Conservation (phyloP, 805 yeast species). For the Pichia paraexigua region DNA sequence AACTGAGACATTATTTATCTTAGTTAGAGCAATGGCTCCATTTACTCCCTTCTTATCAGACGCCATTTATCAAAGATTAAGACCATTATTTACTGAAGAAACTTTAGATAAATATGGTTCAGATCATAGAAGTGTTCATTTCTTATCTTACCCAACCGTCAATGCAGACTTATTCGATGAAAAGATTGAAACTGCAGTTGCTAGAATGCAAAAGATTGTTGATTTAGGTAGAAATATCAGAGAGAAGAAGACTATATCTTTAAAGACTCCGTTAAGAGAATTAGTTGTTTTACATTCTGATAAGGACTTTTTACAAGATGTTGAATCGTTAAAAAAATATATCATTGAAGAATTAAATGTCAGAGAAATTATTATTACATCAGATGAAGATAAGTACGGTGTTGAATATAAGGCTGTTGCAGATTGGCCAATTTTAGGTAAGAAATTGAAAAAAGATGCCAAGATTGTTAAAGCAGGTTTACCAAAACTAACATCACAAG, state of each 20-base stretch:
- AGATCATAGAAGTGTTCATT: constrained; percentile 84
- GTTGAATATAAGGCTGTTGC: constrained; percentile 93
- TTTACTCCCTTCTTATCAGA: constrained; percentile 96
- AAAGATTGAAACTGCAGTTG: constrained; percentile 77
- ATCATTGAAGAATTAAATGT: constrained; percentile 88
- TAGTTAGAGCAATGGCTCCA: constrained; percentile 96
- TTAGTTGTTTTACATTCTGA: constrained; percentile 83
- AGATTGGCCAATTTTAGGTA: constrained; percentile 98
- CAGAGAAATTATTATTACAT: constrained; percentile 77
- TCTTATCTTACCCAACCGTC: constrained; percentile 81
- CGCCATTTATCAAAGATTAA: constrained; percentile 72
- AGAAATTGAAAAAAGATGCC: constrained; percentile 90
- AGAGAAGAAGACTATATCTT: constrained; percentile 88
- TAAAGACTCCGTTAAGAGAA: constrained; percentile 89
- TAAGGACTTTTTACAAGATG: constrained; percentile 61
- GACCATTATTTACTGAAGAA: constrained; percentile 50
- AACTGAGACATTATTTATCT: constrained; percentile 80
- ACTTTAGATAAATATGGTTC: constrained; percentile 41
- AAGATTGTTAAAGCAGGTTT: constrained; percentile 91
- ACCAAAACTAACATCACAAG: constrained; percentile 71
- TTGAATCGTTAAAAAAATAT: constrained; percentile 69
- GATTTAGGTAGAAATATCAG: constrained; percentile 95
- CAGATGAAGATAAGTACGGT: constrained; percentile 85
- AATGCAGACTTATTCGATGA: constrained; percentile 75
- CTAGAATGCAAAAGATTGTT: constrained; percentile 94